These are phyloP conservation scores for Grosmannia penicillata DNA, from an alignment of 2,329 filamentous ascomycete genomes.

Conservation along the genomic window DNA sequence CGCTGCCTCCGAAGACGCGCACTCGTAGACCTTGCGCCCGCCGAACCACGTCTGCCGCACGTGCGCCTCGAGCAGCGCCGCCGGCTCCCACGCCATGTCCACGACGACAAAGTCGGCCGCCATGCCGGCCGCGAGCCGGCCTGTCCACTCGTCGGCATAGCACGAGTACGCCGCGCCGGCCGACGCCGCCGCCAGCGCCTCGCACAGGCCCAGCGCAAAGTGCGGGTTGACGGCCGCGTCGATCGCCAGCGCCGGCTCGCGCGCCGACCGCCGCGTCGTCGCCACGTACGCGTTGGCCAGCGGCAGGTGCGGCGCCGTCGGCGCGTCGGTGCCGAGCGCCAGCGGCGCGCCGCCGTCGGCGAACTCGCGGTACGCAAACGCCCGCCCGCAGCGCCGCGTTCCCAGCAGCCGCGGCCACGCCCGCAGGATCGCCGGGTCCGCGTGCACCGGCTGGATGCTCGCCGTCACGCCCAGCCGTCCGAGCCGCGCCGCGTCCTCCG, in stretches of 20 bases:
- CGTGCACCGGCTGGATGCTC: slow-evolving; percentile 42
- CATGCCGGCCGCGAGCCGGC: slow-evolving; percentile 34
- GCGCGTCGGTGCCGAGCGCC: slow-evolving; percentile 44
- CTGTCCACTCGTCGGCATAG: slow-evolving; percentile 40
- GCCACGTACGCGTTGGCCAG: slow-evolving; percentile 44
- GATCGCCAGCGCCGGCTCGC: slow-evolving; percentile 27
- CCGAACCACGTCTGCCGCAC: slow-evolving; percentile 39
- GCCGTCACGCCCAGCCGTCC: slow-evolving; percentile 45
- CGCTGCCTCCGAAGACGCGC: no score
- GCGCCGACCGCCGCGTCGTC: slow-evolving; percentile 39
- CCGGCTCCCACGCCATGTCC: slow-evolving; percentile 33
- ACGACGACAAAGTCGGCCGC: slow-evolving; percentile 43
- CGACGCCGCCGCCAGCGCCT: slow-evolving; percentile 37
- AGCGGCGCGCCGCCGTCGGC: slow-evolving; percentile 35
- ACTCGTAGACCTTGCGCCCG: slow-evolving; percentile 28
- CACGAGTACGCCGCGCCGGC: slow-evolving; percentile 40
- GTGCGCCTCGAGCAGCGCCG: slow-evolving; percentile 27
- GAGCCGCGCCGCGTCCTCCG: slow-evolving; percentile 38
- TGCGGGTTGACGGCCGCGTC: slow-evolving; percentile 34
- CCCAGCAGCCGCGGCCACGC: slow-evolving; percentile 47
- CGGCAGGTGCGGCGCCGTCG: slow-evolving; percentile 40
- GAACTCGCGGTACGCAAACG: slow-evolving; percentile 51
- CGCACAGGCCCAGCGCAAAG: slow-evolving; percentile 35
- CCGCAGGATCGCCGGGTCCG: slow-evolving; percentile 44
- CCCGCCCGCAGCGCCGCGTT: slow-evolving; percentile 34